Base-by-base conservation (phyloP, 164 flowering plant species). In the Protea cynaroides region DNA sequence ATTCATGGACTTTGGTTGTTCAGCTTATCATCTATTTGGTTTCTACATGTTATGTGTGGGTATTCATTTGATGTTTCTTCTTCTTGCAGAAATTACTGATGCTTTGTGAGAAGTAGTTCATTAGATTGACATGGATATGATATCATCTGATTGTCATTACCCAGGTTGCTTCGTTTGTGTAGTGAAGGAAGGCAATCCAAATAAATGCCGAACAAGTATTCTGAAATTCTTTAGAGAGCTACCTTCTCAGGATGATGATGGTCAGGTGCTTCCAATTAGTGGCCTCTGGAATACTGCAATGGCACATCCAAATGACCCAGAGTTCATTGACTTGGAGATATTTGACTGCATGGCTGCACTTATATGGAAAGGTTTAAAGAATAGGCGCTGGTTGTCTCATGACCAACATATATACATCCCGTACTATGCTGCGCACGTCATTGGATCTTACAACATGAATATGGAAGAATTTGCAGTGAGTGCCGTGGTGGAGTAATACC, bases 241-340 rank as follows among this genome's bases (percentile, higher is more conserved):
- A 72, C 97, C 99, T 52, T 83, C 86, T 15, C 94, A 85, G 65
- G 97, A 95, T 71, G 96, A 95, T 50, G 96, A 95, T 71, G 97
- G 97, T 61, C 99, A 95, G 76, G 99, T 95, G 69, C 98, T 95
- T 19, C 96, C 97, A 9, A 88, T 95, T 23, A 95, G 98, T 76
- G 97, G 98, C 65, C 89, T 95, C 49, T 95, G 99, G 99, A 95
- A 95, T 73, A 90, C 97, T 40, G 99, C 99, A n/a, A 95, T 95
- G 99, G 95, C 98, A 23, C 99, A 95, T 78, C 99, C 99, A 2
- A 92, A 92, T 67, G 99, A 95, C 38, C 92, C 97, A 10, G 99
- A 95, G 76, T 95, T 95, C 78, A 82, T 87, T 53, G 94, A 90
- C 58, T 73, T 92, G 67, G 98, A 98, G 34, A 88, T 92, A 57